Conservation (phyloP, 176 grass and related monocot genomes). For the Ensete glaucum region DNA sequence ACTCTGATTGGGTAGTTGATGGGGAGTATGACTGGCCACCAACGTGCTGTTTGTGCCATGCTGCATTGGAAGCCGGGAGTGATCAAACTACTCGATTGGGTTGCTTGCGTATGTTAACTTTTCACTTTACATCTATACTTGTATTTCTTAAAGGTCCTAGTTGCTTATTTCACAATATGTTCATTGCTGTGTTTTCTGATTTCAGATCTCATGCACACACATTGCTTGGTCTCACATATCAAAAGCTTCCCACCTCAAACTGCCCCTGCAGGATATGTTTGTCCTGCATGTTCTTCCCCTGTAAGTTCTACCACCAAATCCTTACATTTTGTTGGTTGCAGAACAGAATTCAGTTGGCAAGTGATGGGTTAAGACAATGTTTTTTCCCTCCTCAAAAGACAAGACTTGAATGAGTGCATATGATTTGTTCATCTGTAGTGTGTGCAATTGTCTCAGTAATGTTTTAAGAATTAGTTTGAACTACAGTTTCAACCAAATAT, state of each 20-base stretch:
- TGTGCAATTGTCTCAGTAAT: too few species aligned
- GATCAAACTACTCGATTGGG: constrained; percentile 85
- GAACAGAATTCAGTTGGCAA: neutral
- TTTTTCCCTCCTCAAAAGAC: too few species aligned
- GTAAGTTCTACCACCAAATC: constrained; percentile 38
- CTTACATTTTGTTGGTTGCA: neutral
- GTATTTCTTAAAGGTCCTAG: neutral
- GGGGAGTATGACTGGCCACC: constrained; percentile 95
- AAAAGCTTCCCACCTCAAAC: constrained; percentile 73
- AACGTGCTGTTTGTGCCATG: constrained; percentile 79
- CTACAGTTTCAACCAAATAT: too few species aligned
- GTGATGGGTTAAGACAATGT: too few species aligned
- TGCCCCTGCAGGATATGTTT: constrained; percentile 86
- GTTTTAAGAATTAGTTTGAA: too few species aligned
- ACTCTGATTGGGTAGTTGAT: constrained; percentile 99
- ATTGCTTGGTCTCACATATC: constrained; percentile 82
- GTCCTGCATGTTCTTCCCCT: constrained; percentile 65
- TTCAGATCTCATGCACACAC: constrained; percentile 84
- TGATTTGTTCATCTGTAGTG: too few species aligned
- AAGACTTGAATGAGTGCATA: too few species aligned
- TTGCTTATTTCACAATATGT: constrained; percentile 4
- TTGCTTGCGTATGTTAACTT: constrained; percentile 85
- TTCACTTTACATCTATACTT: neutral
- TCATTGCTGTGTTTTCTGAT: constrained; percentile 7
- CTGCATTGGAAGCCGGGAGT: constrained; percentile 49